phyloP scores from a whole-genome alignment of 2,329 filamentous ascomycete species.

The Ceratocystis huliohia region DNA sequence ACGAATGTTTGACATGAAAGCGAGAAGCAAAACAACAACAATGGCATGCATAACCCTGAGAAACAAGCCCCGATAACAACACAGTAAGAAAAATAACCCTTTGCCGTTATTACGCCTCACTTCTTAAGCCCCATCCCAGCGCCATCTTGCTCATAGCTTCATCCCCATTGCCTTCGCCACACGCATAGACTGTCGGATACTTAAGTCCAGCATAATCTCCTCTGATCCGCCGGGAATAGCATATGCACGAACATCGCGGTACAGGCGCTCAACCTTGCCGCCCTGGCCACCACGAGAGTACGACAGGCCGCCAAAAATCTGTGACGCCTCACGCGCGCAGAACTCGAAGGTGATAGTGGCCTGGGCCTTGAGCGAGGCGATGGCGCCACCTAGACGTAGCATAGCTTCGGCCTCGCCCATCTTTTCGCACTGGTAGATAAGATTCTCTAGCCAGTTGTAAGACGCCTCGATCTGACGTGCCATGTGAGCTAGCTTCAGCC shows the following conservation, averaged over 20 bases:
- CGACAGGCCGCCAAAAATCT: conserved; percentile 91
- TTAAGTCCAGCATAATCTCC: conserved; percentile 97
- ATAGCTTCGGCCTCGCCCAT: conserved; percentile 95
- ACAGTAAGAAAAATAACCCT: not conserved
- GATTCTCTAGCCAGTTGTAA: conserved; percentile 93
- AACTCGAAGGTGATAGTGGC: conserved; percentile 92
- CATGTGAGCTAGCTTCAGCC: conserved; percentile 97
- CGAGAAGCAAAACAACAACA: no score
- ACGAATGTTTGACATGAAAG: no score
- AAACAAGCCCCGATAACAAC: no score
- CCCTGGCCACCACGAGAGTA: conserved; percentile 92
- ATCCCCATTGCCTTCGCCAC: conserved; percentile 87
- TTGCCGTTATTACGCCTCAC: not conserved
- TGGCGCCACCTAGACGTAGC: conserved; percentile 87
- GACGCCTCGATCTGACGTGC: conserved; percentile 92
- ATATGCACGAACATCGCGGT: conserved; percentile 90
- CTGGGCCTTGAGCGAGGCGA: conserved; percentile 88
- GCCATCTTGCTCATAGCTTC: conserved; percentile 58
- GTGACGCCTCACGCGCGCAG: conserved; percentile 87
- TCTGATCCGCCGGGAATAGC: conserved; percentile 91
- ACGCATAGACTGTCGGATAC: conserved; percentile 77
- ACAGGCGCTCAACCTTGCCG: conserved; percentile 85
- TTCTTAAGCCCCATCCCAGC: not conserved
- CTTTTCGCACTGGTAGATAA: conserved; percentile 82
- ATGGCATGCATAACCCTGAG: no score